Evolutionary conservation across 1,139 yeast species (phyloP).

Genomic region (Pichia sp.): DNA sequence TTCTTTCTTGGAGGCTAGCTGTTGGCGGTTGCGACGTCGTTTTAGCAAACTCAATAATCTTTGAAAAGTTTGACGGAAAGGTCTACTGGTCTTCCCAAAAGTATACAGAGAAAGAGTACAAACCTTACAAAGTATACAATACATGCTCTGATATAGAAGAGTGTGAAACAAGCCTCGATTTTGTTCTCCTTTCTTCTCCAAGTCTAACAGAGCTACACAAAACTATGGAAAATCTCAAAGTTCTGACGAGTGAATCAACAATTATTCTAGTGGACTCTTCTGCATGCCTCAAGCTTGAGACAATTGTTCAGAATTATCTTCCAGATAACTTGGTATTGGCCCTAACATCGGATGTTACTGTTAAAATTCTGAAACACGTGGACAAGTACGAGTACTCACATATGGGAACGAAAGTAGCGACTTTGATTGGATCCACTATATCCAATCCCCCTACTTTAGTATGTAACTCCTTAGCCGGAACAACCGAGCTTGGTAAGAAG

Average conservation of each 20-base stretch:
- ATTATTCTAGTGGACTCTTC: constrained; percentile 23
- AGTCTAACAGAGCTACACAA: constrained; percentile 8
- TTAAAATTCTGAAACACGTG: constrained; percentile 12
- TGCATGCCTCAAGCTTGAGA: not conserved
- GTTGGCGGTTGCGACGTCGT: constrained; percentile 6
- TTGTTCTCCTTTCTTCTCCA: constrained; percentile 17
- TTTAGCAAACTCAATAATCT: constrained; percentile 4
- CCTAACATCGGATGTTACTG: constrained; percentile 21
- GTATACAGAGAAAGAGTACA: constrained; percentile 4
- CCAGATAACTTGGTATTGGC: constrained; percentile 16
- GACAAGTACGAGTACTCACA: constrained; percentile 15
- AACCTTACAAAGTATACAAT: constrained; percentile 8
- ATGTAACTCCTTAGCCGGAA: constrained; percentile 14
- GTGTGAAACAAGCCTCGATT: constrained; percentile 9
- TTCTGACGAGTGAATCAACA: constrained; percentile 14
- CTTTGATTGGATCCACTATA: constrained; percentile 20
- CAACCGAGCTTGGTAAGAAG: constrained; percentile 14
- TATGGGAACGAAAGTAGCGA: constrained; percentile 18
- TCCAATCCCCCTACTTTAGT: not conserved
- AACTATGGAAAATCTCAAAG: constrained; percentile 4
- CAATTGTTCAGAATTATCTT: not conserved
- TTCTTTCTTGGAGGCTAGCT: constrained; percentile 18
- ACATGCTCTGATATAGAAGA: not conserved
- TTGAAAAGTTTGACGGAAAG: not conserved
- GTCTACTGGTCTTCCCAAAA: constrained; percentile 12